phyloP scores from a whole-genome alignment of 495 filamentous ascomycete genomes.

The Cetradonia linearis region DNA sequence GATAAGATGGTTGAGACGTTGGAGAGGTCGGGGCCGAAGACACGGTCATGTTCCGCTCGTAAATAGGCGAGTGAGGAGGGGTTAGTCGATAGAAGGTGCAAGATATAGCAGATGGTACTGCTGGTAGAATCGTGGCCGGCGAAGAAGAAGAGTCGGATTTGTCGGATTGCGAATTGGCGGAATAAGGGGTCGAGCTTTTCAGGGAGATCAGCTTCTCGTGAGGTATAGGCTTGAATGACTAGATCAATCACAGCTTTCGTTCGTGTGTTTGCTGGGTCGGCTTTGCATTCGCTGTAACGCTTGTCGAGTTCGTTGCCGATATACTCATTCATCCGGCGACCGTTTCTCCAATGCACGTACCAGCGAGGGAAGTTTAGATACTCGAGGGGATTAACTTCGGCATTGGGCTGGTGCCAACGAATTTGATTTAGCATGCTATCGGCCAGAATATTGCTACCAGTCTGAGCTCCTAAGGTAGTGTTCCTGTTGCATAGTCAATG shows the following conservation, averaged over 20 bases:
- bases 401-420: constrained; percentile 25
- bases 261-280: not conserved
- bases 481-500: constrained; percentile 13
- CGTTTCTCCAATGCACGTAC: constrained; percentile 27
- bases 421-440: constrained; percentile 25
- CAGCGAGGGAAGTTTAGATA: constrained; percentile 22
- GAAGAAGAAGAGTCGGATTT: constrained; percentile 30
- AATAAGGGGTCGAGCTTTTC: constrained; percentile 21
- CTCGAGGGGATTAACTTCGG: constrained; percentile 26
- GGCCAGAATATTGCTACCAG: constrained; percentile 21
- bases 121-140: constrained; percentile 33
- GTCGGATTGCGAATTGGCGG: constrained; percentile 20
- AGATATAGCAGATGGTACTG: constrained; percentile 29
- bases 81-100: constrained; percentile 40
- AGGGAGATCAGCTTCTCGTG: constrained; percentile 23
- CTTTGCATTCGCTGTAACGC: constrained; percentile 21
- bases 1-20: constrained; percentile 25
- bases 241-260: constrained; percentile 31
- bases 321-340: constrained; percentile 22
- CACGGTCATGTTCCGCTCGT: constrained; percentile 37
- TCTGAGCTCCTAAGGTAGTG: constrained; percentile 16
- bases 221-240: constrained; percentile 29
- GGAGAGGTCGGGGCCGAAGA: constrained; percentile 28
- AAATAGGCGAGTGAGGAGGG: constrained; percentile 33
- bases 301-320: constrained; percentile 25